A percentile compares a stretch with the other conserved stretches of the same genome.
phyloP scores from a whole-genome alignment of 2,329 filamentous ascomycete species.

The Sporothrix variecibatus region DNA sequence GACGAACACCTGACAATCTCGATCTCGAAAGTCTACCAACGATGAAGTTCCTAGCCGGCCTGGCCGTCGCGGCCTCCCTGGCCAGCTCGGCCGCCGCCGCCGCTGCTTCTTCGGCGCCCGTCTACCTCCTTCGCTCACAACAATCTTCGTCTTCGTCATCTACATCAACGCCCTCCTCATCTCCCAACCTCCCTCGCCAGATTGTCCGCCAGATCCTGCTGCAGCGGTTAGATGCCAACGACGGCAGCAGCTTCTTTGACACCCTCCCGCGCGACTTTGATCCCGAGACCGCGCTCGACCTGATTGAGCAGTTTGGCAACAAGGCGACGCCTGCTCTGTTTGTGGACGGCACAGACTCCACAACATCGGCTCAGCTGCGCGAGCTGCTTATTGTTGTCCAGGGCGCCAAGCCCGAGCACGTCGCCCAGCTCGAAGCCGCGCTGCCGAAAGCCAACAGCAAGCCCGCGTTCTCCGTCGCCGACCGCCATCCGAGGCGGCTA shows the following conservation, averaged over 20 bases:
- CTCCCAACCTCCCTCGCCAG: slow-evolving; percentile 52
- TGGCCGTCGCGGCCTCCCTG: slow-evolving; percentile 37
- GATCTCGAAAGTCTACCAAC: slow-evolving; percentile 17
- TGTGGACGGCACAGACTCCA: slow-evolving; percentile 35
- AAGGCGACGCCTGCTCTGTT: slow-evolving; percentile 52
- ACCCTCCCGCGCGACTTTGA: slow-evolving; percentile 47
- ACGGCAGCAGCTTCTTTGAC: slow-evolving; percentile 51
- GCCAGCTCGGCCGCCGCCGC: slow-evolving; percentile 40
- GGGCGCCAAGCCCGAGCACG: slow-evolving; percentile 52
- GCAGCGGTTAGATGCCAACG: slow-evolving; percentile 54
- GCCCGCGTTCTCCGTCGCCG: slow-evolving; percentile 53
- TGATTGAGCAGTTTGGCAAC: slow-evolving; percentile 64
- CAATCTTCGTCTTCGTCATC: slow-evolving; percentile 24
- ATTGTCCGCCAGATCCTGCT: slow-evolving; percentile 61
- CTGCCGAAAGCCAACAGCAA: slow-evolving; percentile 40
- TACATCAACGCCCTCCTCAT: slow-evolving; percentile 31
- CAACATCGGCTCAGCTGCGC: slow-evolving; percentile 36
- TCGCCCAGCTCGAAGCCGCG: slow-evolving; percentile 46
- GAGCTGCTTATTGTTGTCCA: slow-evolving; percentile 64
- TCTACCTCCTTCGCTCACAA: slow-evolving; percentile 50
- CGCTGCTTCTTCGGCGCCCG: slow-evolving; percentile 47
- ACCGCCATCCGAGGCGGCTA: slow-evolving; percentile 48
- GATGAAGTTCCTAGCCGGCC: slow-evolving; percentile 39
- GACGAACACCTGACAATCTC: background rate
- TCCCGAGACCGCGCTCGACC: slow-evolving; percentile 53